Base-by-base conservation (phyloP, 164 flowering plant genomes). In the Sedum album region DNA sequence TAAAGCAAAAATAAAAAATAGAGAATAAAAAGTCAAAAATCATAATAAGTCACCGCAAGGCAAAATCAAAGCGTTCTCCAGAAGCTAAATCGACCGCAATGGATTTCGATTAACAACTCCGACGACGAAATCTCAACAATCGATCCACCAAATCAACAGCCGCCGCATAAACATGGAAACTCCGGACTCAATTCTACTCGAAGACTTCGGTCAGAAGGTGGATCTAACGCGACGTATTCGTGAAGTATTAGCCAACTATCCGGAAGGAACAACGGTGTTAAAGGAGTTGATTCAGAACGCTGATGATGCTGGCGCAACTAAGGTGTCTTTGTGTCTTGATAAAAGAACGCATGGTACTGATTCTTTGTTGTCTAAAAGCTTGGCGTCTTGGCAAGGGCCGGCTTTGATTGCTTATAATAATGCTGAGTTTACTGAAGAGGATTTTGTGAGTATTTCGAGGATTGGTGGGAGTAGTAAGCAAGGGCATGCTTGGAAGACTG, bases 121-220 rank as follows among this genome's bases (percentile, higher is more conserved):
- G 5, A 6, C 5, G n/a, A 23, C 60, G 8, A 17, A 41, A 48
- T 23, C 18, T 5, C 53, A 18, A 51, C 57, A 21, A 23, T 6
- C 14, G 28, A 53, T 7, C 23, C n/a, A n/a, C 30, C 28, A 8
- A 23, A 14, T 5, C 20, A 9, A 10, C 31, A 13, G 10, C 33
- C 18, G 11, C 35, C 2, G 4, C 62, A 17, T 1, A 8, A 55
- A 13, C 18, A 57, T 57, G 62, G 62, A 57, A 20, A 28, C 49
- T 33, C 41, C 74, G 66, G 83, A 78, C 33, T 69, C 84, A 7
- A 63, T 86, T 18, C 55, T 90, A 35, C 79, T 93, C 33, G 97
- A 93, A 68, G 98, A 93, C 76, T 93, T 93, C 87, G 98, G 98
- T 18, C 98, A 93, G 70, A 89, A 85, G 70, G 98, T 93, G 53